Percentiles rank a stretch among this genome's conserved stretches.
phyloP scores from a whole-genome alignment of 352 stramenopile genomes.

The Saprolegnia diclina region DNA sequence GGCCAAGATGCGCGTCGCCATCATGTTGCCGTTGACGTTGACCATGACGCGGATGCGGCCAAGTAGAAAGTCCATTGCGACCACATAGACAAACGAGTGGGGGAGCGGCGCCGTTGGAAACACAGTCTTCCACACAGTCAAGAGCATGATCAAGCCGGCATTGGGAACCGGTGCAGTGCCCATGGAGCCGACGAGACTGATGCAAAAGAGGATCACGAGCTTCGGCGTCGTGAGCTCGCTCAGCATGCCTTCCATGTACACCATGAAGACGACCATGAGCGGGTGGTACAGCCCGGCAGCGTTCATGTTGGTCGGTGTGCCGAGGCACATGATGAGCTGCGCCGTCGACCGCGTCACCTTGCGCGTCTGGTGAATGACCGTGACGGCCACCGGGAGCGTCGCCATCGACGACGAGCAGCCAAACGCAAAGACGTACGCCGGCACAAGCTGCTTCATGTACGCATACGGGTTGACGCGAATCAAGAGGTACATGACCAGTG shows the following conservation, averaged over 20 bases:
- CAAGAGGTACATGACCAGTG: conserved; percentile 30
- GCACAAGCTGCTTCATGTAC: conserved; percentile 43
- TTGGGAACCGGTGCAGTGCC: conserved; percentile 32
- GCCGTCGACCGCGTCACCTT: too few relatives aligned
- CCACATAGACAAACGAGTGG: conserved; percentile 48
- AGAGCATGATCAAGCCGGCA: conserved; percentile 34
- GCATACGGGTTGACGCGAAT: conserved; percentile 32
- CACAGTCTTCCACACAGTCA: conserved; percentile 40
- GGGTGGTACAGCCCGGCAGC: conserved; percentile 33
- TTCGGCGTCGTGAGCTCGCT: conserved; percentile 39
- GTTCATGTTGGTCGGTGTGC: conserved; percentile 37
- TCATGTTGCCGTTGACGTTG: conserved; percentile 51
- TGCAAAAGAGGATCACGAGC: conserved; percentile 34
- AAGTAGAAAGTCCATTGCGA: conserved; percentile 56
- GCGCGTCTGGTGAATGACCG: too few relatives aligned
- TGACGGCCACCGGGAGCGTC: too few relatives aligned
- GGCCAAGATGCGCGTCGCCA: conserved; percentile 53
- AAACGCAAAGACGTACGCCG: conserved; percentile 43
- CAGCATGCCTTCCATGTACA: conserved; percentile 30
- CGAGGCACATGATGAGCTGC: too few relatives aligned
- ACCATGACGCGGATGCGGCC: conserved; percentile 50
- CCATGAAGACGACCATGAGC: conserved; percentile 41
- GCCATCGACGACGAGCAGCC: conserved; percentile 35
- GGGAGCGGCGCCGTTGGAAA: conserved; percentile 38
- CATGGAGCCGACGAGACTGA: conserved; percentile 33